Conservation (phyloP, 2,329 filamentous ascomycete species). For the Phaeosphaeriaceae sp. region DNA sequence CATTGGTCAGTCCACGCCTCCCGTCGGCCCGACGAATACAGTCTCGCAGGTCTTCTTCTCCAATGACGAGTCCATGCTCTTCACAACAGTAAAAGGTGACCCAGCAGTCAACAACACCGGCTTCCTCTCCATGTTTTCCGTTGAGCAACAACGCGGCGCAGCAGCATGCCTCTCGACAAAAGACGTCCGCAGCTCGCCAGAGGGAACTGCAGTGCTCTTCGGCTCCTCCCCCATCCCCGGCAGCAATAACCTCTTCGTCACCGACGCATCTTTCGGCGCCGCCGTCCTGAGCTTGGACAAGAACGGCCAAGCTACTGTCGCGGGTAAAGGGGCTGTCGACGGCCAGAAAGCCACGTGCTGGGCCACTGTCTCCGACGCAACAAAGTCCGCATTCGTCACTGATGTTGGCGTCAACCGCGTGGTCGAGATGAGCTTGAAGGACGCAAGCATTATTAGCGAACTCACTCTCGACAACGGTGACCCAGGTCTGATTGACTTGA, state of each 20-base stretch:
- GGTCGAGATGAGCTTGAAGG: constrained; percentile 61
- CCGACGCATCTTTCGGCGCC: constrained; percentile 66
- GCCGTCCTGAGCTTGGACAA: constrained; percentile 56
- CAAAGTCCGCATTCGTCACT: constrained; percentile 64
- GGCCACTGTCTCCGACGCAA: constrained; percentile 58
- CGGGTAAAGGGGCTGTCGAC: constrained; percentile 50
- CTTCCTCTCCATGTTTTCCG: constrained; percentile 61
- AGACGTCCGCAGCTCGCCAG: constrained; percentile 52
- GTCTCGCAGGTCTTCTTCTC: constrained; percentile 69
- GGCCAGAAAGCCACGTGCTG: constrained; percentile 67
- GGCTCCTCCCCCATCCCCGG: constrained; percentile 59
- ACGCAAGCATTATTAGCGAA: constrained; percentile 56
- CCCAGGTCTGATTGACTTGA: constrained; percentile 64
- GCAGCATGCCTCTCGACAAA: constrained; percentile 17
- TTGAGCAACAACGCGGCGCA: constrained; percentile 35
- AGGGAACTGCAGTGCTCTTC: constrained; percentile 65
- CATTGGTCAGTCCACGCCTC: constrained; percentile 64
- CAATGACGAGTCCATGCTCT: constrained; percentile 58
- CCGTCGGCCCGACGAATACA: constrained; percentile 64
- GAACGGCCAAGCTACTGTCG: constrained; percentile 41
- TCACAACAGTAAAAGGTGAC: constrained; percentile 68
- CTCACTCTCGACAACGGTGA: constrained; percentile 56
- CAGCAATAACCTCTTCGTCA: constrained; percentile 56
- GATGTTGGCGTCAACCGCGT: constrained; percentile 62
- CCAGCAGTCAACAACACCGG: constrained; percentile 62